These are phyloP conservation scores for Fusarium concolor DNA, from an alignment of 2,329 filamentous ascomycete genomes.

Conservation along the genomic window DNA sequence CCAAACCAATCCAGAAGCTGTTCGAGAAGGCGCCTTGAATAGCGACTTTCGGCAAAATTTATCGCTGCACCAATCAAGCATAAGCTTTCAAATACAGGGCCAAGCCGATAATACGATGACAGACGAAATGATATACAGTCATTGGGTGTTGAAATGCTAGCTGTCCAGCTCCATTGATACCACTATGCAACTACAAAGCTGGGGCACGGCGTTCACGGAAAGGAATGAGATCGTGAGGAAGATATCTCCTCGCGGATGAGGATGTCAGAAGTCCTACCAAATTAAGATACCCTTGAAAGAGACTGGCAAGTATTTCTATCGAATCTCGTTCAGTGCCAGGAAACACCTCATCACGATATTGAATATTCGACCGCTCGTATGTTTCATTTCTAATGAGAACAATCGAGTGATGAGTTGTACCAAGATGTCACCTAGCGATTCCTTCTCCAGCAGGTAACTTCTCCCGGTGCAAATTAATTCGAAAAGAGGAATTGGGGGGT, in stretches of 20 bases:
- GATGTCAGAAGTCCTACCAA: not conserved
- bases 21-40: slow-evolving; percentile 78
- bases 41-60: not conserved
- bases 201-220: slow-evolving; percentile 18
- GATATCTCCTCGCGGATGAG: not conserved
- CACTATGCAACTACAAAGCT: not conserved
- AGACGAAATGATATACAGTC: not conserved
- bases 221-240: not conserved
- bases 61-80: not conserved
- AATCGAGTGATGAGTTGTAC: not conserved
- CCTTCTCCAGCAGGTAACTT: not conserved
- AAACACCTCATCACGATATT: not conserved
- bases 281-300: slow-evolving; percentile 8
- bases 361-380: too few relatives aligned
- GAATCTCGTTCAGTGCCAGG: not conserved
- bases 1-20: slow-evolving; percentile 79
- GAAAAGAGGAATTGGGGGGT: too few relatives aligned
- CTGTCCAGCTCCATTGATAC: not conserved
- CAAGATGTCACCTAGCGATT: not conserved
- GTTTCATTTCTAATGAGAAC: not conserved
- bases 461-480: too few relatives aligned
- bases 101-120: not conserved
- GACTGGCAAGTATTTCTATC: not conserved
- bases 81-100: not conserved
- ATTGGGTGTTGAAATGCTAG: not conserved